A percentile compares a stretch with the other conserved stretches of the same genome.
phyloP scores from a whole-genome alignment of 176 grass and related monocot genomes.

The Alloteropsis semialata region DNA sequence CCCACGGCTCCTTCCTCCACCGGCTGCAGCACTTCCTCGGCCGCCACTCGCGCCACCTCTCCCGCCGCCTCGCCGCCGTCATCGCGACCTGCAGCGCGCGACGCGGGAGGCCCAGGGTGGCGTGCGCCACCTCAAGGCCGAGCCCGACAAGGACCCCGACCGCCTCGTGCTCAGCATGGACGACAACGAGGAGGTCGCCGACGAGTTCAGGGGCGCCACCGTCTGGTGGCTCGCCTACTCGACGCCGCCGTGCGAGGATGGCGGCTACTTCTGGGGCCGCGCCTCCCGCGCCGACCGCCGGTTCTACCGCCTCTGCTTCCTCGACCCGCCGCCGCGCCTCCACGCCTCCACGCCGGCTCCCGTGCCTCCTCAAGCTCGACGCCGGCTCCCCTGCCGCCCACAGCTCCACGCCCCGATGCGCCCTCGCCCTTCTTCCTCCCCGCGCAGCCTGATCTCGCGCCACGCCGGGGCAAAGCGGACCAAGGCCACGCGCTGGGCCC shows the following conservation, averaged over 20 bases:
- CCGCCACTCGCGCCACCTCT: neutral
- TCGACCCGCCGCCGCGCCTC: too few relatives aligned
- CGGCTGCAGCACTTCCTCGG: neutral
- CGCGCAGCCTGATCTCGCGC: too few relatives aligned
- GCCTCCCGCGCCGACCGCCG: neutral
- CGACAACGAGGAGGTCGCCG: conserved; percentile 39
- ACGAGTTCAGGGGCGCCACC: neutral
- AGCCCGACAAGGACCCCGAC: conserved; percentile 6
- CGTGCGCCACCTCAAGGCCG: conserved; percentile 22
- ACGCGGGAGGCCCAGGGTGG: neutral
- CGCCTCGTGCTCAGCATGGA: conserved; percentile 11
- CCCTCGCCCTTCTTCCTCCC: too few relatives aligned
- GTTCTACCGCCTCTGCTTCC: conserved; percentile 19
- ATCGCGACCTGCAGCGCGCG: conserved; percentile 27
- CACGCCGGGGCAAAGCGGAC: too few relatives aligned
- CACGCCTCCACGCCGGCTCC: too few relatives aligned
- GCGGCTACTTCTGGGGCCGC: neutral
- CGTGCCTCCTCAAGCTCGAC: too few relatives aligned
- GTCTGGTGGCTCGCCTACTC: conserved; percentile 19
- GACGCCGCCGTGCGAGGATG: neutral
- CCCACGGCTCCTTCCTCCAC: too few relatives aligned
- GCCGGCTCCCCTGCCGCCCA: too few relatives aligned
- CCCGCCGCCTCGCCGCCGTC: neutral
- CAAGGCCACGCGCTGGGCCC: too few relatives aligned
- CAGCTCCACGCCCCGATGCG: too few relatives aligned